These are phyloP conservation scores for Abelmoschus esculentus DNA, from an alignment of 345 rosid species.

Conservation along the genomic window DNA sequence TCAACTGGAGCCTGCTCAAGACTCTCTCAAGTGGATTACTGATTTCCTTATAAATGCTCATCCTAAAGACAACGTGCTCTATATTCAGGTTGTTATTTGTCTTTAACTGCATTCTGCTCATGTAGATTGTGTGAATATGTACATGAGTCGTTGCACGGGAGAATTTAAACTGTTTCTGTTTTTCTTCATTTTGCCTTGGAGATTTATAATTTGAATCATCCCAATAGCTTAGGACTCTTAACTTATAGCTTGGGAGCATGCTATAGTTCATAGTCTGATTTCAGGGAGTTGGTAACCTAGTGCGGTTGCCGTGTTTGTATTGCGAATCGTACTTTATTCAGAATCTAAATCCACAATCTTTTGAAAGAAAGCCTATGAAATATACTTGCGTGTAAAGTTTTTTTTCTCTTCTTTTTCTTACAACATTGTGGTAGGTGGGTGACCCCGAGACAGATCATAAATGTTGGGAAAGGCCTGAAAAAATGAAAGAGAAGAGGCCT, in stretches of 20 bases:
- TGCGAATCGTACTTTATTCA: no score
- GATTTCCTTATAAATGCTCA: constrained; percentile 84
- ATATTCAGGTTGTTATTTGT: constrained; percentile 54
- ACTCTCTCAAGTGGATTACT: constrained; percentile 82
- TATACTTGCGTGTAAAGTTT: neutral
- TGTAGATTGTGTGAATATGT: neutral
- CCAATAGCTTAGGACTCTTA: no score
- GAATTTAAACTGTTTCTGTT: neutral
- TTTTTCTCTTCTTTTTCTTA: neutral
- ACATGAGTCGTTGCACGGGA: neutral
- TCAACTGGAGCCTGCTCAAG: constrained; percentile 58
- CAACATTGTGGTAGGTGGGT: constrained; percentile 55
- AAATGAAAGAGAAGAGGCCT: constrained; percentile 74
- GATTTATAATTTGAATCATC: neutral
- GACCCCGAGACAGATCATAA: constrained; percentile 64
- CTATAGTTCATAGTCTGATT: no score
- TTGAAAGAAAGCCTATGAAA: neutral
- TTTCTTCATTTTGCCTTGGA: neutral
- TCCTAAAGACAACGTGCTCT: constrained; percentile 57
- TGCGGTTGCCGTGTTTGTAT: no score
- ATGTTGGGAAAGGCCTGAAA: constrained; percentile 95
- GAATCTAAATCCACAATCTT: no score
- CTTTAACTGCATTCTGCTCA: neutral
- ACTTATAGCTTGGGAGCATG: no score
- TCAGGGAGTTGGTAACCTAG: no score